A percentile compares a stretch with the other conserved stretches of the same genome.
These are phyloP conservation scores for Amanita rubescens DNA, from an alignment of 768 basidiomycete genomes.

Conservation along the genomic window DNA sequence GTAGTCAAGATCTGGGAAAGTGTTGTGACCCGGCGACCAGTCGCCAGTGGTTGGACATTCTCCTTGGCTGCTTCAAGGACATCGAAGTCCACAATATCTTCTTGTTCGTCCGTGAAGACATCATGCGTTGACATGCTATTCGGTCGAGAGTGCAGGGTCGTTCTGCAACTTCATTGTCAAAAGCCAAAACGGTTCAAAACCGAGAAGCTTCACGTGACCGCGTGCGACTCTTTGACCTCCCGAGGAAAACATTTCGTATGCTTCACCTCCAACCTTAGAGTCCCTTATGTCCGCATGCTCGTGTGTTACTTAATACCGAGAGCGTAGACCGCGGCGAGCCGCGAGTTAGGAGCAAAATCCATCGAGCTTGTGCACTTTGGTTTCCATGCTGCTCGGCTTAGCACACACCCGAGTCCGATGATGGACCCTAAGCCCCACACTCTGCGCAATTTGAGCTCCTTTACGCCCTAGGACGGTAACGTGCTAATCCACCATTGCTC, in stretches of 20 bases:
- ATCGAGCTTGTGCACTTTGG: too few relatives aligned
- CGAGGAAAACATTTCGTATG: neutral
- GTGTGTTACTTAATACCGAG: too few relatives aligned
- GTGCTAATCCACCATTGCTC: too few relatives aligned
- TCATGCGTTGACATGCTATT: conserved; percentile 18
- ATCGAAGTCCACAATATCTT: conserved; percentile 68
- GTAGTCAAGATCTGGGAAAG: conserved; percentile 68
- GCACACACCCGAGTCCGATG: too few relatives aligned
- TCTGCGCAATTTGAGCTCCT: too few relatives aligned
- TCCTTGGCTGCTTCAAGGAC: conserved; percentile 80
- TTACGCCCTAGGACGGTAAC: too few relatives aligned
- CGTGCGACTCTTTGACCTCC: neutral
- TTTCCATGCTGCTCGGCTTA: too few relatives aligned
- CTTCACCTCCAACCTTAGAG: too few relatives aligned
- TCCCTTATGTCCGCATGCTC: too few relatives aligned
- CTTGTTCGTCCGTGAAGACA: conserved; percentile 32
- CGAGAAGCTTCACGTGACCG: conserved; percentile 5
- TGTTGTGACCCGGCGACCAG: conserved; percentile 73
- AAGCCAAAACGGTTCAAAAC: neutral
- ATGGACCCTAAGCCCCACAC: too few relatives aligned
- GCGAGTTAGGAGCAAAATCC: too few relatives aligned
- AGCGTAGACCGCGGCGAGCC: too few relatives aligned
- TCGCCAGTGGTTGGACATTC: conserved; percentile 77
- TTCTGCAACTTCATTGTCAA: neutral
- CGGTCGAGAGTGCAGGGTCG: neutral